phyloP scores from a whole-genome alignment of 192 early-diverging fungal species.

The Backusella sp. region DNA sequence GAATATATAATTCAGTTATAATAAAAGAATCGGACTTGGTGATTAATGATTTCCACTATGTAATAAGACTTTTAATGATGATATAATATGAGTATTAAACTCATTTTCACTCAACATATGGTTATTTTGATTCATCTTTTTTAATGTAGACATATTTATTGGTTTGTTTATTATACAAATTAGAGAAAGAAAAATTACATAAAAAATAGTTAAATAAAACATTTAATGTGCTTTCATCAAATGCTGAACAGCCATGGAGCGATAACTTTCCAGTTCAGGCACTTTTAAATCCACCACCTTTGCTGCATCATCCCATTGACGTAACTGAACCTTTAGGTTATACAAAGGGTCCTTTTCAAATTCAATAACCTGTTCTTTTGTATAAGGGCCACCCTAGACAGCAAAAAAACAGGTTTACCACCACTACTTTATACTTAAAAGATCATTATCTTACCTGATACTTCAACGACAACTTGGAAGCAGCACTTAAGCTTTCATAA shows the following conservation, averaged over 20 bases:
- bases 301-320: conserved; percentile 54
- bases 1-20: no score
- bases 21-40: not conserved
- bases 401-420: no score
- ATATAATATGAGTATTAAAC: no score
- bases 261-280: conserved; percentile 46
- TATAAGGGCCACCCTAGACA: conserved; percentile 41
- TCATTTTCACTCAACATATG: no score
- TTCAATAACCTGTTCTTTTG: conserved; percentile 34
- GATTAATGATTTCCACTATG: no score
- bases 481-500: conserved; percentile 43
- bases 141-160: not conserved
- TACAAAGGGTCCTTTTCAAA: conserved; percentile 55
- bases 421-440: not conserved
- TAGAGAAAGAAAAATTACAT: not conserved
- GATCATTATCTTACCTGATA: conserved; percentile 35
- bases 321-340: conserved; percentile 50
- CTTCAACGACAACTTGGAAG: conserved; percentile 53
- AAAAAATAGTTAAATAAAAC: not conserved
- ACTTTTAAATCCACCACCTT: conserved; percentile 43
- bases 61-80: no score
- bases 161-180: not conserved
- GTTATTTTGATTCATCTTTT: not conserved
- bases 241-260: conserved; percentile 39
- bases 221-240: conserved; percentile 11